phyloP scores from a whole-genome alignment of 2,329 filamentous ascomycete genomes.

The Nigrograna mackinnonii region DNA sequence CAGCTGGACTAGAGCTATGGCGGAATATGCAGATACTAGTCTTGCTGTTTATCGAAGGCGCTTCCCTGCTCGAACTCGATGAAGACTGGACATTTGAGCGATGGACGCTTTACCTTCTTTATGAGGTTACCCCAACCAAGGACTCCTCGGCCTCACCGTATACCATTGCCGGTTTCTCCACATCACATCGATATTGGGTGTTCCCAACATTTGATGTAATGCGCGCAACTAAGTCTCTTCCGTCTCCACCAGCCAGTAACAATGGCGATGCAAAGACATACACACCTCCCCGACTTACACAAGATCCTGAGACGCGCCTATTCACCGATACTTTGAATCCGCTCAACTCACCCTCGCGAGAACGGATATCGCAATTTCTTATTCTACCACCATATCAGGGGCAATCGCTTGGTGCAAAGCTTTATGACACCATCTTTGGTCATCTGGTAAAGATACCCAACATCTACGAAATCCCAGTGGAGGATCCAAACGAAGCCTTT shows the following conservation, averaged over 20 bases:
- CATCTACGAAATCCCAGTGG: slow-evolving; percentile 84
- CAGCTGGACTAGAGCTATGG: slow-evolving; percentile 70
- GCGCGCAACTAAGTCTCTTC: slow-evolving; percentile 38
- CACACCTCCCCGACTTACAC: slow-evolving; percentile 24
- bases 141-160: slow-evolving; percentile 53
- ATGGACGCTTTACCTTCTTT: slow-evolving; percentile 89
- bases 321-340: slow-evolving; percentile 44
- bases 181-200: slow-evolving; percentile 83
- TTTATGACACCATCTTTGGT: slow-evolving; percentile 81
- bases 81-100: slow-evolving; percentile 72
- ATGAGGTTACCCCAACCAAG: slow-evolving; percentile 37
- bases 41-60: slow-evolving; percentile 89
- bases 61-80: slow-evolving; percentile 73
- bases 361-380: slow-evolving; percentile 90
- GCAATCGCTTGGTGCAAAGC: slow-evolving; percentile 74
- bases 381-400: slow-evolving; percentile 86
- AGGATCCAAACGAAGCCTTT: slow-evolving; percentile 89
- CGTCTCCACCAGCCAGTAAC: slow-evolving; percentile 28
- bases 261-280: slow-evolving; percentile 46
- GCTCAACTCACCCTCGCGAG: slow-evolving; percentile 71
- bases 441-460: slow-evolving; percentile 68
- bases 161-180: slow-evolving; percentile 85
- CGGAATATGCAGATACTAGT: slow-evolving; percentile 82
- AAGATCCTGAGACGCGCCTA: slow-evolving; percentile 32
- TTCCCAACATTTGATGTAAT: slow-evolving; percentile 53